Evolutionary conservation across 805 yeast species (phyloP), one percentile per base, ranked within the genome.

Genomic region (Saccharomyces cerevisiae): DNA sequence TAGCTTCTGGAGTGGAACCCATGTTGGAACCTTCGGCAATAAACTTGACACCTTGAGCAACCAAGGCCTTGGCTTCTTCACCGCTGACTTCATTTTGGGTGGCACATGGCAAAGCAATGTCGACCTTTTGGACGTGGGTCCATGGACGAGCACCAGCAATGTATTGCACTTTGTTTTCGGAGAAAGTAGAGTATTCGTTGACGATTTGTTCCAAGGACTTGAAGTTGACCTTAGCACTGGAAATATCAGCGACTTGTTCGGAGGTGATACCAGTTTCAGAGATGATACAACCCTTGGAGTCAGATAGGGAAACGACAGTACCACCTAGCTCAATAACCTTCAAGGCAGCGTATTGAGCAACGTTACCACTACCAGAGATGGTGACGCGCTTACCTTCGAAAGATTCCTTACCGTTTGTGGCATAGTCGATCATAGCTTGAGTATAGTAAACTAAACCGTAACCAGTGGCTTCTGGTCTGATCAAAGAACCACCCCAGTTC

Each of bases 381-480:
- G 96, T 90, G 64, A 91, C 97, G 71, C 85, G 83, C 83, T 91
- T 91, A 73, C 96, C 97, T 63, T 80, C 75, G 78, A 91, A 86
- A 57, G 89, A 73, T 78, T 89, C 96, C 76, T 84, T 82, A 73
- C 96, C 96, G 62, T 79, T 72, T 60, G 94, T 77, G 62, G 96
- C 96, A 74, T 83, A 83, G 78, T 88, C 91, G 74, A 91, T 88
- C 96, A 90, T 91, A 79, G 90, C 88, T 77, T 89, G 96, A 63
- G 89, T 94, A 79, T 88, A 91, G 85, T 91, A 91, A 61, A 91
- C 90, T 56, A 88, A 79, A 77, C 97, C 97, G 81, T 85, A 91
- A 74, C 97, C 97, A 60, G 97, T 91, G 63, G 97, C 97, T 82
- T 91, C 97, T 61, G 97, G 96, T 76, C 97, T 86, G 78, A 91